Evolutionary conservation across 306 rosid species (phyloP), one percentile per base, ranked within the genome.

Genomic region (Crataegus laevigata): DNA sequence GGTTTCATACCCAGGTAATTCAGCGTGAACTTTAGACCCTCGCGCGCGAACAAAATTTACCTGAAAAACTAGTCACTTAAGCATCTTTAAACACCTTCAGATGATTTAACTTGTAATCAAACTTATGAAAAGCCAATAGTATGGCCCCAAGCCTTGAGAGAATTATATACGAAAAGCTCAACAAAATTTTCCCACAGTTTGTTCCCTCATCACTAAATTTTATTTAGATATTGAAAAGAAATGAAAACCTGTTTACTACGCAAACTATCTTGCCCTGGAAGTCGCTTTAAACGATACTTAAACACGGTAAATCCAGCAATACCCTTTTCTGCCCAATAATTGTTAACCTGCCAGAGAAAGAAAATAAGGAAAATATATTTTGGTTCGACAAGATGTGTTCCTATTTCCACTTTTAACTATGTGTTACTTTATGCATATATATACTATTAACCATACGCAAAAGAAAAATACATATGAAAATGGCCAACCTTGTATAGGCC

Each of bases 401-500:
- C 45, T n/a, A 19, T 52, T 36, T 24, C 57, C 22, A 36, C 24
- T 72, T 34, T 36, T 11, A 8, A 30, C 24, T 3, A 60, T 60
- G 66, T 18, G 1, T 14, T 62, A 62, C 12, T 29, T 62, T 62
- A 28, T 30, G 47, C 36, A 7, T 32, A 2, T 13, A 14, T 8
- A 26, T 17, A n/a, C 10, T 6, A 17, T 72, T 8, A 57, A 8
- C 4, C 76, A 72, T 22, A 36, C n/a, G 2, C 15, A 63, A 63
- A 64, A 21, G 9, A 68, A 38, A 28, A n/a, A 61, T 4, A 26
- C n/a, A 26, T 40, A n/a, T n/a, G 34, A 65, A 38, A n/a, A 66
- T 66, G 43, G 62, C 72, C 11, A 19, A 84, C 85, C 88, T 81
- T 72, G 77, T 81, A 84, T 71, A 84, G 76, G 13, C 88, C 83